These are phyloP conservation scores for Cadophora malorum DNA, from an alignment of 2,329 filamentous ascomycete genomes.

Conservation along the genomic window DNA sequence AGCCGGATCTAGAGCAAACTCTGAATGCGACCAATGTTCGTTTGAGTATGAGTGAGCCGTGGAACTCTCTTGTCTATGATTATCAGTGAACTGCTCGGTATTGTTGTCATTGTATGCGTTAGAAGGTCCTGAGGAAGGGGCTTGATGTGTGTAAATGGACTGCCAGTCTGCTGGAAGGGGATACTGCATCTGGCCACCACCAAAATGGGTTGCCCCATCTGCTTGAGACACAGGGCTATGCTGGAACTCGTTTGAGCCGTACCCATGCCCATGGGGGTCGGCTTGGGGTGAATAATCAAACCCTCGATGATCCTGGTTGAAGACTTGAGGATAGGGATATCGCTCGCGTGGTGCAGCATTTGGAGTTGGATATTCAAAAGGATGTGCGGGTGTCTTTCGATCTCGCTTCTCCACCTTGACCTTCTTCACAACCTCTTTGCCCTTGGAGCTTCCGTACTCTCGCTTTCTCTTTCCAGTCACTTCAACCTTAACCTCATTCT, in stretches of 20 bases:
- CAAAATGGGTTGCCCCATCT: background rate
- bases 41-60: background rate
- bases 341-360: background rate
- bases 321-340: slow-evolving; percentile 4
- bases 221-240: background rate
- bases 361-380: slow-evolving; percentile 16
- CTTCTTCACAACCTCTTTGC: slow-evolving; percentile 20
- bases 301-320: background rate
- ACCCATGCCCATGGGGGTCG: background rate
- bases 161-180: slow-evolving; percentile 7
- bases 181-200: background rate
- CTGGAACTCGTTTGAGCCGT: background rate
- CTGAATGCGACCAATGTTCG: background rate
- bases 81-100: background rate
- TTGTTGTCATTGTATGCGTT: background rate
- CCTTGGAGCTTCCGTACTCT: background rate
- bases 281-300: background rate
- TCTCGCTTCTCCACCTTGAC: slow-evolving; percentile 21
- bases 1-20: background rate
- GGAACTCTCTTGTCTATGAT: background rate
- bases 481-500: background rate
- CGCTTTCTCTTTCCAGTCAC: slow-evolving; percentile 5
- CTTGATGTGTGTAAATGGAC: background rate
- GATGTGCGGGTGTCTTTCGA: background rate
- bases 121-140: background rate